Conservation (phyloP, 305 asterid genomes). For the Solanum chacoense region DNA sequence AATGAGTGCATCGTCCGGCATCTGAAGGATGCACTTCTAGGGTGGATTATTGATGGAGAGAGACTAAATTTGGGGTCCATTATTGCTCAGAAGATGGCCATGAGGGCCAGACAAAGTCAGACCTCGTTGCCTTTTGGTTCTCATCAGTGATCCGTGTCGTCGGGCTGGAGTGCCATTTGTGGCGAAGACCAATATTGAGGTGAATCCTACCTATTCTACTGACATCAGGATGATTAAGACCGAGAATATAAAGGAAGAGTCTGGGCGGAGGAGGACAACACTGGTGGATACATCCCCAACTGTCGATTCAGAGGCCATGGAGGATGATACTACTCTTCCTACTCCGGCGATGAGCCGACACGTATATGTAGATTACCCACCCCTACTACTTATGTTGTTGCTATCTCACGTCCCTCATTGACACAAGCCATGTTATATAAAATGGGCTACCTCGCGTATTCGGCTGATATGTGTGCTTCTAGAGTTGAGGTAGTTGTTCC, state of each 20-base stretch:
- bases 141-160: background rate
- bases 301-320: background rate
- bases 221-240: too few species aligned
- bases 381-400: background rate
- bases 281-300: background rate
- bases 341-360: background rate
- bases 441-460: background rate
- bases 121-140: background rate
- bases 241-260: background rate
- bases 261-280: background rate
- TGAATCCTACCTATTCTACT: background rate
- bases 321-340: background rate
- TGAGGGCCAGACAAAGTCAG: background rate
- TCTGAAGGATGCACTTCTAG: too few species aligned
- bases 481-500: background rate
- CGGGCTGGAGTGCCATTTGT: background rate
- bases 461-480: background rate
- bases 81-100: background rate
- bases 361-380: background rate
- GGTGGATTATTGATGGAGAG: too few species aligned
- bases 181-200: background rate
- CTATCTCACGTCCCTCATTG: background rate
- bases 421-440: background rate
- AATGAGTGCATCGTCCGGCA: background rate
- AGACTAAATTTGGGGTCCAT: background rate